These are phyloP conservation scores for Cytospora schulzeri DNA, from an alignment of 2,329 filamentous ascomycete species.

Conservation along the genomic window DNA sequence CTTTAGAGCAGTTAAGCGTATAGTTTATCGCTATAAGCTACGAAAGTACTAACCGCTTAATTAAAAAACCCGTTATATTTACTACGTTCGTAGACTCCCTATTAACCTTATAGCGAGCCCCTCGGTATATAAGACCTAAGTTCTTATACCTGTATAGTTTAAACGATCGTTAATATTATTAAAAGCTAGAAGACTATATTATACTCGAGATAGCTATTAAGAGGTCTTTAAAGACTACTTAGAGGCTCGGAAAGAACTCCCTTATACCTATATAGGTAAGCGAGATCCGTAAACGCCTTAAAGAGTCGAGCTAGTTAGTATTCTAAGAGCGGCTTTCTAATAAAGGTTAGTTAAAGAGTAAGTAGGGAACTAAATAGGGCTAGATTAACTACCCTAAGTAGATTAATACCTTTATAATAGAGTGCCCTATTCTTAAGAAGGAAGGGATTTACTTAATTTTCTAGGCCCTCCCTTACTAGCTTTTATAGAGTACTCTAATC, in stretches of 20 bases:
- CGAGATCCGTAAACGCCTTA: neutral
- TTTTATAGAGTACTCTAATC: neutral
- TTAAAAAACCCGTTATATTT: neutral
- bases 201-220: too few relatives aligned
- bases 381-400: neutral
- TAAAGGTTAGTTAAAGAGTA: neutral
- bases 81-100: neutral
- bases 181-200: neutral
- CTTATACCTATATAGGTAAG: neutral
- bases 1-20: neutral
- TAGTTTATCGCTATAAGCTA: neutral
- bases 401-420: neutral
- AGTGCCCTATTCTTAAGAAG: neutral
- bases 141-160: neutral
- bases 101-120: neutral
- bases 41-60: neutral
- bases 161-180: neutral
- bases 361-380: neutral
- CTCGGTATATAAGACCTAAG: neutral
- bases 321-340: neutral
- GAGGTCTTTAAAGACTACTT: neutral
- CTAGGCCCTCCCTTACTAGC: too few relatives aligned
- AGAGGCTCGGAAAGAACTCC: neutral
- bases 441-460: neutral
- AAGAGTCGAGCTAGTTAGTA: neutral